Evolutionary conservation across 352 stramenopile species (phyloP).

Genomic region (Phytopythium aichiense): DNA sequence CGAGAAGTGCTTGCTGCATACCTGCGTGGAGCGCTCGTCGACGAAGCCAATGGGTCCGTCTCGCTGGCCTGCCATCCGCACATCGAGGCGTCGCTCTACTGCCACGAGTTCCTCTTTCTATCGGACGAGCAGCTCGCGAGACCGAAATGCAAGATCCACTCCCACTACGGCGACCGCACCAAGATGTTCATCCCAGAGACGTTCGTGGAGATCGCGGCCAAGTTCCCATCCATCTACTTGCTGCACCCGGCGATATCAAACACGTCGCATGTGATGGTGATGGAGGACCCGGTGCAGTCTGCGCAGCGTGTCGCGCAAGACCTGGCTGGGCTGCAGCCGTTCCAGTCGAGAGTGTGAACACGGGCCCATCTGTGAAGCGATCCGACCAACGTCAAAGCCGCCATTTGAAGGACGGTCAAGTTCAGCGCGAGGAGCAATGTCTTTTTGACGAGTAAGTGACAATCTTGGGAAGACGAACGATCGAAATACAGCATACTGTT

Average conservation of each 20-base stretch:
- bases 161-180: too few species aligned
- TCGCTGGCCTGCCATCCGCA: conserved; percentile 30
- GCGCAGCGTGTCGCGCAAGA: conserved; percentile 28
- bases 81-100: conserved; percentile 37
- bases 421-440: too few species aligned
- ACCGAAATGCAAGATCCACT: too few species aligned
- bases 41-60: conserved; percentile 18
- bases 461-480: too few species aligned
- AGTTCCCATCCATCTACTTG: conserved; percentile 15
- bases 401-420: too few species aligned
- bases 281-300: conserved; percentile 34
- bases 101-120: conserved; percentile 22
- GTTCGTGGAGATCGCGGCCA: not conserved
- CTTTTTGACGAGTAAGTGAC: too few species aligned
- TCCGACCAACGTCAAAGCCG: too few species aligned
- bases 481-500: too few species aligned
- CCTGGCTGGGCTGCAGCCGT: conserved; percentile 21
- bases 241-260: conserved; percentile 14
- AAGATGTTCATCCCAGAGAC: not conserved
- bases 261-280: conserved; percentile 31
- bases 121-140: conserved; percentile 17
- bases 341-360: too few species aligned
- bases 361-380: too few species aligned
- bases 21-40: conserved; percentile 22
- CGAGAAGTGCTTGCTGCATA: conserved; percentile 29